Evolutionary conservation across 345 rosid genomes (phyloP).

Genomic region (Eucalyptus pauciflora): DNA sequence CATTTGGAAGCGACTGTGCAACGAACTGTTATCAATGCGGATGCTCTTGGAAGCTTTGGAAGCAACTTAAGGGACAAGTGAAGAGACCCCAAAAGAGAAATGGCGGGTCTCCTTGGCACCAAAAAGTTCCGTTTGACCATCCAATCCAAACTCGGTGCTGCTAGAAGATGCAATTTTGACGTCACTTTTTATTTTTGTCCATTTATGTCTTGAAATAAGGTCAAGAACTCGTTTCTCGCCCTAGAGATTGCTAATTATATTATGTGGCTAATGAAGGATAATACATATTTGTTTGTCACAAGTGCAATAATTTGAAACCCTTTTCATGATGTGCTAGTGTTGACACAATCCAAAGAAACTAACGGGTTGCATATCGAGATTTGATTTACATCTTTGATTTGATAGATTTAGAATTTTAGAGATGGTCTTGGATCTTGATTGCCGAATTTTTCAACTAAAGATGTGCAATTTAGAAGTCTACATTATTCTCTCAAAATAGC

Average conservation of each 20-base stretch:
- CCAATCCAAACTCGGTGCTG: not conserved
- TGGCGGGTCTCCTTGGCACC: not conserved
- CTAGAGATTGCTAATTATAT: not conserved
- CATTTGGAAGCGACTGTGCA: not conserved
- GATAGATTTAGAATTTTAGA: not conserved
- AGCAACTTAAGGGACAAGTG: not conserved
- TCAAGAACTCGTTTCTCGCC: rapidly evolving
- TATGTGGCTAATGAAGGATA: rapidly evolving
- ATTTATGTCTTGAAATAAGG: not conserved
- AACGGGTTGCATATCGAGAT: rapidly evolving
- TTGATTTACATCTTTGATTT: rapidly evolving
- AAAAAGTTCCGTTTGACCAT: not conserved
- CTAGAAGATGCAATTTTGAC: not conserved
- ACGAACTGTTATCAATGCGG: not conserved
- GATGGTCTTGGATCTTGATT: rapidly evolving
- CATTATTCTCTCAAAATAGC: not conserved
- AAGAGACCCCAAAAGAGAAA: not conserved
- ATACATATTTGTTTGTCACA: rapidly evolving
- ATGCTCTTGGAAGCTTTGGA: not conserved
- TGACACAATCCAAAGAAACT: rapidly evolving
- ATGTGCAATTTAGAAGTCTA: not conserved
- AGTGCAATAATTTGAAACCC: rapidly evolving
- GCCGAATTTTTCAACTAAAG: rapidly evolving
- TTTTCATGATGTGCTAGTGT: not conserved
- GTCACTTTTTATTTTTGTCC: not conserved